These are phyloP conservation scores for Suhomyces chickasaworum DNA, from an alignment of 1,139 yeast genomes.

Conservation along the genomic window DNA sequence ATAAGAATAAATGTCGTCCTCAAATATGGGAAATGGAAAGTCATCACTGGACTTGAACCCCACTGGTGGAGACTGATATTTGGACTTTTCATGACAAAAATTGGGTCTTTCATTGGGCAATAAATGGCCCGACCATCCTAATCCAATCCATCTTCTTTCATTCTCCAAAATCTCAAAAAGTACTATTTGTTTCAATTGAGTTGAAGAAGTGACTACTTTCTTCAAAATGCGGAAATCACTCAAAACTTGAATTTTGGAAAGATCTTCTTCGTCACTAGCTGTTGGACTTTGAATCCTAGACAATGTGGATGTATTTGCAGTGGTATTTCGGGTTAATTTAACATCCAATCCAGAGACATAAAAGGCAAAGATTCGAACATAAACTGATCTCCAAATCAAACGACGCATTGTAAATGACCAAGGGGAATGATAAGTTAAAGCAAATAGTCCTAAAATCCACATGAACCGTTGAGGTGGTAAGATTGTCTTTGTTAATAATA, in stretches of 20 bases:
- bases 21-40: conserved; percentile 53
- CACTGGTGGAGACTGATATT: conserved; percentile 36
- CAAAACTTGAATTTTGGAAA: conserved; percentile 23
- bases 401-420: conserved; percentile 54
- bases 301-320: conserved; percentile 17
- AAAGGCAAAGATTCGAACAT: conserved; percentile 43
- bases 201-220: conserved; percentile 43
- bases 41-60: conserved; percentile 20
- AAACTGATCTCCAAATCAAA: conserved; percentile 56
- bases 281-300: conserved; percentile 30
- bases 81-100: conserved; percentile 49
- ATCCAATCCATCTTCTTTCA: conserved; percentile 62
- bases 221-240: conserved; percentile 46
- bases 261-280: conserved; percentile 30
- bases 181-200: conserved; percentile 48
- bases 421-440: conserved; percentile 54
- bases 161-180: conserved; percentile 56
- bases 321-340: conserved; percentile 26
- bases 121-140: conserved; percentile 58
- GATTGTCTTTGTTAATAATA: conserved; percentile 36
- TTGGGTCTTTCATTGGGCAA: conserved; percentile 55
- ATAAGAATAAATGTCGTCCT: conserved; percentile 41
- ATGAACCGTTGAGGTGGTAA: conserved; percentile 39
- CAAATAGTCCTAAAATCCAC: conserved; percentile 41
- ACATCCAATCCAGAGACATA: conserved; percentile 51